These are phyloP conservation scores for Coprinopsis sp. DNA, from an alignment of 768 basidiomycete species.

Conservation along the genomic window DNA sequence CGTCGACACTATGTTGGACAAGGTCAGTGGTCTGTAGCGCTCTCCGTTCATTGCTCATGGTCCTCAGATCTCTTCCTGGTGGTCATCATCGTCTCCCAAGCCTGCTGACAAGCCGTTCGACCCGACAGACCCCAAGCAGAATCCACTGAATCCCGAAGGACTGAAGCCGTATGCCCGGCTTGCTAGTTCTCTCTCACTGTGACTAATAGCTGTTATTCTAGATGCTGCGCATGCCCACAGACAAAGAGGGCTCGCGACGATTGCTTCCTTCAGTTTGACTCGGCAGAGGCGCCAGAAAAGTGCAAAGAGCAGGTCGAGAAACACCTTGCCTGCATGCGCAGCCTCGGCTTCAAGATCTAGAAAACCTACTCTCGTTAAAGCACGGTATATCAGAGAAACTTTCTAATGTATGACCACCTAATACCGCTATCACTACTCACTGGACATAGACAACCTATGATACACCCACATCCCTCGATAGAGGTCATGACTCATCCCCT, in stretches of 20 bases:
- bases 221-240: slow-evolving; percentile 94
- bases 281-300: slow-evolving; percentile 62
- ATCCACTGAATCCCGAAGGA: slow-evolving; percentile 91
- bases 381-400: not conserved
- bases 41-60: too few relatives aligned
- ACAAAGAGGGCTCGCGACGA: slow-evolving; percentile 92
- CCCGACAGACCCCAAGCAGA: slow-evolving; percentile 73
- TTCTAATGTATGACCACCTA: too few relatives aligned
- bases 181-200: not conserved
- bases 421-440: too few relatives aligned
- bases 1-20: slow-evolving; percentile 34
- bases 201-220: slow-evolving; percentile 25
- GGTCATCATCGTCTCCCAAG: slow-evolving; percentile 38
- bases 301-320: slow-evolving; percentile 76
- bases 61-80: slow-evolving; percentile 57
- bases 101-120: slow-evolving; percentile 47
- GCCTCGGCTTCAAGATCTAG: slow-evolving; percentile 82
- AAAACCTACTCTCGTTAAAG: not conserved
- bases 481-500: too few relatives aligned
- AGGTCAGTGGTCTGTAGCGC: slow-evolving; percentile 25
- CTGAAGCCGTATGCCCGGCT: slow-evolving; percentile 76
- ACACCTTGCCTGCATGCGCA: slow-evolving; percentile 89
- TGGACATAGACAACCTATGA: too few relatives aligned
- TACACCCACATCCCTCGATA: too few relatives aligned
- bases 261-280: slow-evolving; percentile 79